These are phyloP conservation scores for Blastobotrys mokoenaii DNA, from an alignment of 805 yeast species.

Conservation along the genomic window DNA sequence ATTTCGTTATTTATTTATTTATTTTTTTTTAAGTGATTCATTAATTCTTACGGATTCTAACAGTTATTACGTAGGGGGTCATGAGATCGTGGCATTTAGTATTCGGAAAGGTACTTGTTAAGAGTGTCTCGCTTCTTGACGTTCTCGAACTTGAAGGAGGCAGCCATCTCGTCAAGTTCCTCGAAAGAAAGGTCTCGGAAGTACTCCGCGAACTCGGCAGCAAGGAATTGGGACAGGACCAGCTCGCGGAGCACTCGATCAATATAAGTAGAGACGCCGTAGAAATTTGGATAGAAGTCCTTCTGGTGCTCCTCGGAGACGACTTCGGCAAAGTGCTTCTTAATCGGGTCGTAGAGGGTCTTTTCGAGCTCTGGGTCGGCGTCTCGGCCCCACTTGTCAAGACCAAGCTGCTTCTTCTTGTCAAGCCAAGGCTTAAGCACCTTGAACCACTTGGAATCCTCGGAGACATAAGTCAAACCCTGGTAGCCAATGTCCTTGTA, in stretches of 20 bases:
- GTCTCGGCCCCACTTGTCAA: constrained; percentile 45
- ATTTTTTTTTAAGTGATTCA: too few species aligned
- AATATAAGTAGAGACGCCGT: constrained; percentile 34
- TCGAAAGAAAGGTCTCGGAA: constrained; percentile 36
- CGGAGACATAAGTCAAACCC: constrained; percentile 40
- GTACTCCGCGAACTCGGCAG: constrained; percentile 39
- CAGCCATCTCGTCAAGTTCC: constrained; percentile 44
- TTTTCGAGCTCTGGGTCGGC: constrained; percentile 33
- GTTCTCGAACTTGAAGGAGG: constrained; percentile 43
- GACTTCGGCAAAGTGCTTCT: constrained; percentile 31
- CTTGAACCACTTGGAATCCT: constrained; percentile 36
- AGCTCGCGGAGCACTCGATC: constrained; percentile 36
- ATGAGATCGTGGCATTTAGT: constrained; percentile 5
- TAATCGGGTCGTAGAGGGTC: constrained; percentile 31
- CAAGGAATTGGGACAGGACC: constrained; percentile 37
- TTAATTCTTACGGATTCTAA: too few species aligned
- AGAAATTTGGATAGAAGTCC: constrained; percentile 35
- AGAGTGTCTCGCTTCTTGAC: constrained; percentile 35
- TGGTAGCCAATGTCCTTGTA: constrained; percentile 47
- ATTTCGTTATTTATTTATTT: too few species aligned
- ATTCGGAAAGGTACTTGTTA: constrained; percentile 22
- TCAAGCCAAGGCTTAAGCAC: constrained; percentile 36
- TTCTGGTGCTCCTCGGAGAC: constrained; percentile 36
- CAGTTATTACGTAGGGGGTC: too few species aligned
- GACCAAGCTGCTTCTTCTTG: constrained; percentile 38